Percentiles rank a stretch among this genome's conserved stretches.
Evolutionary conservation across 192 early-diverging fungal genomes (phyloP).

Genomic region (Paraglomus brasilianum): DNA sequence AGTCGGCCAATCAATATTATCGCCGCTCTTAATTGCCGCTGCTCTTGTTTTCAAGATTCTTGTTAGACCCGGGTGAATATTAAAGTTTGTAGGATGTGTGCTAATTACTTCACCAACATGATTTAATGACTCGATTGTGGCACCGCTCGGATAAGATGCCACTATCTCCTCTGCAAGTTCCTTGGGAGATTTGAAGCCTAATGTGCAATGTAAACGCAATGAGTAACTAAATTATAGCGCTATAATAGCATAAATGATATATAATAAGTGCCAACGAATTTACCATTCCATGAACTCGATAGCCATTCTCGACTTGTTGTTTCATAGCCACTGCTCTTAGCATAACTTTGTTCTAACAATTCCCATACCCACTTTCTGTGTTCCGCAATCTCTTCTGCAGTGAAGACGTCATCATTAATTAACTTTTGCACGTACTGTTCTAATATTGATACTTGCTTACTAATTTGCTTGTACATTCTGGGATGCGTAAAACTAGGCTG

Average conservation of each 20-base stretch:
- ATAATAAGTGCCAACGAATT: constrained; percentile 6
- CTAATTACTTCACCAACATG: constrained; percentile 83
- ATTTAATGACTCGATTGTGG: constrained; percentile 68
- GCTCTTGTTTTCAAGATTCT: constrained; percentile 83
- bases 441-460: constrained; percentile 78
- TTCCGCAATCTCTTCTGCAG: constrained; percentile 75
- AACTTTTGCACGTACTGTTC: constrained; percentile 87
- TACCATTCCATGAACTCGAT: constrained; percentile 89
- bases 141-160: constrained; percentile 69
- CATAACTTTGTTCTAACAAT: constrained; percentile 91
- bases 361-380: constrained; percentile 92
- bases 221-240: constrained; percentile 18
- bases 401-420: constrained; percentile 79
- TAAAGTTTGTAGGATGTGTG: constrained; percentile 80
- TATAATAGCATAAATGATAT: not conserved
- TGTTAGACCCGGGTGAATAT: constrained; percentile 81
- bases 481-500: constrained; percentile 99
- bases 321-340: constrained; percentile 85
- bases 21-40: constrained; percentile 74
- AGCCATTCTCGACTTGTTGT: constrained; percentile 91
- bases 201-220: constrained; percentile 6
- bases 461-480: constrained; percentile 92
- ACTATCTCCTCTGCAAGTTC: constrained; percentile 71
- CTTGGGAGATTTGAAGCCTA: constrained; percentile 71
- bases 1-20: constrained; percentile 93